Conservation (phyloP, 495 filamentous ascomycete genomes). For the Xylaria flabelliformis region DNA sequence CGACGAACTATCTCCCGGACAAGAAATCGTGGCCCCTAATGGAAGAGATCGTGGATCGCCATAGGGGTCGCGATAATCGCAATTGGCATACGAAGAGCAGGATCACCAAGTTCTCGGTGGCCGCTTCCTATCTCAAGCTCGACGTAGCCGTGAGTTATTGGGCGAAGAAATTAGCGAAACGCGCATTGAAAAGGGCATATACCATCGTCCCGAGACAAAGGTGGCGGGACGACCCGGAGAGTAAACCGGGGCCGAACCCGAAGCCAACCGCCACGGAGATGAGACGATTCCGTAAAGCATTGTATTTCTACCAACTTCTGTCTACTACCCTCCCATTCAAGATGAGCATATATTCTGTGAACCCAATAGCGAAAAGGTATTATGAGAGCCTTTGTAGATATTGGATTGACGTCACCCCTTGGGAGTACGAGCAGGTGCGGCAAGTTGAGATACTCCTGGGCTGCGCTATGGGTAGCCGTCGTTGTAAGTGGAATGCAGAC, state of each 20-base stretch:
- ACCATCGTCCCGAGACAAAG: neutral
- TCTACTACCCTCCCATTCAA: too few relatives aligned
- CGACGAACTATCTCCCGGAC: too few relatives aligned
- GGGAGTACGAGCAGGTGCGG: constrained; percentile 1
- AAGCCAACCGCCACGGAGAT: neutral
- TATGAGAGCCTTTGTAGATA: too few relatives aligned
- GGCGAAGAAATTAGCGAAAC: neutral
- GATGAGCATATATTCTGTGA: too few relatives aligned
- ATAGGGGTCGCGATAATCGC: neutral
- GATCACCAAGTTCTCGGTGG: neutral
- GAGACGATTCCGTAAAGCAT: neutral
- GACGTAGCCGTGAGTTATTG: neutral
- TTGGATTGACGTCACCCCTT: neutral
- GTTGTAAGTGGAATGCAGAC: neutral
- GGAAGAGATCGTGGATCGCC: neutral
- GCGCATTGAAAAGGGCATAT: neutral
- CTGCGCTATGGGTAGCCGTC: fast-evolving
- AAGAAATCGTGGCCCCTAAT: neutral
- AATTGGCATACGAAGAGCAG: neutral
- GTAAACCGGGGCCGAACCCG: neutral
- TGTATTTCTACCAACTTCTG: neutral
- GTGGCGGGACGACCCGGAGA: neutral
- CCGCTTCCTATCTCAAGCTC: neutral
- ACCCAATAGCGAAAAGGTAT: too few relatives aligned
- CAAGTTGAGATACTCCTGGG: neutral